These are phyloP conservation scores for Thelonectria olida DNA, from an alignment of 2,329 filamentous ascomycete species.

Conservation along the genomic window DNA sequence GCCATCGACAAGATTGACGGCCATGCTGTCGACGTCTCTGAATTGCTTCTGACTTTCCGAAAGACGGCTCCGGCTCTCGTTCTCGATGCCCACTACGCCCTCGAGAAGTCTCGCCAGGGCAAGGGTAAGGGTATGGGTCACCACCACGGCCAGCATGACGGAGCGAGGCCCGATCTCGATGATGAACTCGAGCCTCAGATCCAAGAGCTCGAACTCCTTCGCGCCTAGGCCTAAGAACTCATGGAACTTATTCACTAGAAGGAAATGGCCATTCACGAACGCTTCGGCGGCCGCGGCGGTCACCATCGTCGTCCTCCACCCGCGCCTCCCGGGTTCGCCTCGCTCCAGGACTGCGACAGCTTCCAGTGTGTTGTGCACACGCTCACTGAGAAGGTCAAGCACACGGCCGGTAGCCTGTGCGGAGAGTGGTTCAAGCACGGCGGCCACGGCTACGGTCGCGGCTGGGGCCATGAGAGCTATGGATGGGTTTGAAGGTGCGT, in stretches of 20 bases:
- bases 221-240: slow-evolving; percentile 52
- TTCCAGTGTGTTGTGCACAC: slow-evolving; percentile 52
- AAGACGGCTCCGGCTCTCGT: slow-evolving; percentile 55
- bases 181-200: slow-evolving; percentile 52
- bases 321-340: slow-evolving; percentile 33
- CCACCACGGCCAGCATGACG: too few relatives aligned
- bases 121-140: slow-evolving; percentile 2
- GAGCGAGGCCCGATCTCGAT: slow-evolving; percentile 42
- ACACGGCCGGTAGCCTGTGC: slow-evolving; percentile 36
- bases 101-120: slow-evolving; percentile 11
- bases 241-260: slow-evolving; percentile 54
- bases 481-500: too few relatives aligned
- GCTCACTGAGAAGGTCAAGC: slow-evolving; percentile 51
- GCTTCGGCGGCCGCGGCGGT: slow-evolving; percentile 39
- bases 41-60: slow-evolving; percentile 56
- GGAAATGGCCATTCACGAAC: slow-evolving; percentile 50
- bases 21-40: slow-evolving; percentile 47
- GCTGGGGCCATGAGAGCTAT: too few relatives aligned
- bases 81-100: slow-evolving; percentile 51
- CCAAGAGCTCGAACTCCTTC: slow-evolving; percentile 55
- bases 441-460: background rate
- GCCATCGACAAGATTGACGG: slow-evolving; percentile 54
- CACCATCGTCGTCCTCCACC: slow-evolving; percentile 21
- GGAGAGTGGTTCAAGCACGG: slow-evolving; percentile 26
- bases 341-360: slow-evolving; percentile 30